phyloP scores from a whole-genome alignment of 805 yeast genomes.

The Saccharomycopsis sp. region DNA sequence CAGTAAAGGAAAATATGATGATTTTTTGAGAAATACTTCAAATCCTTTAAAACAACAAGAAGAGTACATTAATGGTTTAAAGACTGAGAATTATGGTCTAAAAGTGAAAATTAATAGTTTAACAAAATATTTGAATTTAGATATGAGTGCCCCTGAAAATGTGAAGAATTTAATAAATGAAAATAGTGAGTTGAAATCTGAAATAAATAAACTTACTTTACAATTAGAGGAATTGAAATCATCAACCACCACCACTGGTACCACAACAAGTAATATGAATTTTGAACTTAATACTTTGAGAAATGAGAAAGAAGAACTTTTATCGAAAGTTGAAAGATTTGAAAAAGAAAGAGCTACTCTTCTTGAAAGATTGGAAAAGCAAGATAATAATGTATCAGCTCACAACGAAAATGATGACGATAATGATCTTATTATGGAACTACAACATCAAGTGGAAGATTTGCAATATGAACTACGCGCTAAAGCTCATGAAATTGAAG shows the following conservation, averaged over 20 bases:
- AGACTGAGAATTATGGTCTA: conserved; percentile 34
- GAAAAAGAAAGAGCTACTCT: not conserved
- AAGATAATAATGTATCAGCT: not conserved
- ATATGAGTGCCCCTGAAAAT: conserved; percentile 10
- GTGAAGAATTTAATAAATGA: conserved; percentile 13
- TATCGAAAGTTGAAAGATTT: conserved; percentile 3
- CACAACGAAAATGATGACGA: not conserved
- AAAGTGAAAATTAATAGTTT: conserved; percentile 34
- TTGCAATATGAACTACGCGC: conserved; percentile 6
- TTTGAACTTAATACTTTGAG: not conserved
- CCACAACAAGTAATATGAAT: not conserved
- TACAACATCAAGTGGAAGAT: conserved; percentile 3
- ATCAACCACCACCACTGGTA: not conserved
- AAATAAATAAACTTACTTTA: conserved; percentile 2
- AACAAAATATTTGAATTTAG: conserved; percentile 26
- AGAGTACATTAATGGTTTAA: conserved; percentile 24
- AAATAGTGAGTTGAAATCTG: conserved; percentile 13
- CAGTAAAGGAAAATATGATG: not conserved
- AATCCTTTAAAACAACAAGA: conserved; percentile 25
- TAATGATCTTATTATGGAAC: not conserved
- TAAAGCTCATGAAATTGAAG: conserved; percentile 13
- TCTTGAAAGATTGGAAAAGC: not conserved
- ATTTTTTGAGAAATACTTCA: conserved; percentile 7
- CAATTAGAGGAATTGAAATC: not conserved
- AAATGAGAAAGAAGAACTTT: conserved; percentile 5